Evolutionary conservation across 2,329 filamentous ascomycete species (phyloP).

Genomic region (Elsinoe ampelina): DNA sequence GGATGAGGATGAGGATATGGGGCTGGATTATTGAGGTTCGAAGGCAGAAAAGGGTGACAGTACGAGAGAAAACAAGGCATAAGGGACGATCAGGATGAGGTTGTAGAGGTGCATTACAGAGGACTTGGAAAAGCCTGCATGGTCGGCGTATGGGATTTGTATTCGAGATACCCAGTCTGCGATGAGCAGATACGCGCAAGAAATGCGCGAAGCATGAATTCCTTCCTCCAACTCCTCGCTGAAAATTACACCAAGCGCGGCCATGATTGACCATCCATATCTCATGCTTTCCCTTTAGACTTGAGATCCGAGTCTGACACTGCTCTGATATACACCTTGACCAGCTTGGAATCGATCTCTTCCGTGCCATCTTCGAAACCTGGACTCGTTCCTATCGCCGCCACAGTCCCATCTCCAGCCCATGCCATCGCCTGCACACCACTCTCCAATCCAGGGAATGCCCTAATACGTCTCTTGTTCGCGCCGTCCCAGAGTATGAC

Average conservation of each 20-base stretch:
- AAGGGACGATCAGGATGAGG: constrained; percentile 30
- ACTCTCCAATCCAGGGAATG: constrained; percentile 76
- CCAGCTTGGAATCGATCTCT: constrained; percentile 59
- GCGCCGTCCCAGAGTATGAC: constrained; percentile 91
- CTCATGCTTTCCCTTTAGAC: constrained; percentile 57
- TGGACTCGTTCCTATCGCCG: constrained; percentile 74
- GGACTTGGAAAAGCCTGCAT: background rate
- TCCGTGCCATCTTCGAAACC: constrained; percentile 84
- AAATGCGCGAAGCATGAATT: background rate
- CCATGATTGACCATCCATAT: background rate
- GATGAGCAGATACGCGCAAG: background rate
- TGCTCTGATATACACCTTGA: constrained; percentile 73
- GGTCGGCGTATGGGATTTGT: background rate
- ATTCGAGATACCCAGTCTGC: constrained; percentile 6
- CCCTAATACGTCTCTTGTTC: constrained; percentile 78
- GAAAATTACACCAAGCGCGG: constrained; percentile 11
- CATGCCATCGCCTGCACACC: constrained; percentile 72
- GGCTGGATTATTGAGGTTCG: constrained; percentile 21
- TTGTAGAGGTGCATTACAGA: constrained; percentile 22
- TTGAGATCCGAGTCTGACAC: constrained; percentile 81
- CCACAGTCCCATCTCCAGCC: constrained; percentile 62
- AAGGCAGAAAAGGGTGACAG: too few species aligned
- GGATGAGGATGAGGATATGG: constrained; percentile 31
- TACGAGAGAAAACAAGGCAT: too few species aligned
- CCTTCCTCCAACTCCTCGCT: constrained; percentile 15